These are phyloP conservation scores for Lipomyces oligophaga DNA, from an alignment of 805 yeast species.

Conservation along the genomic window DNA sequence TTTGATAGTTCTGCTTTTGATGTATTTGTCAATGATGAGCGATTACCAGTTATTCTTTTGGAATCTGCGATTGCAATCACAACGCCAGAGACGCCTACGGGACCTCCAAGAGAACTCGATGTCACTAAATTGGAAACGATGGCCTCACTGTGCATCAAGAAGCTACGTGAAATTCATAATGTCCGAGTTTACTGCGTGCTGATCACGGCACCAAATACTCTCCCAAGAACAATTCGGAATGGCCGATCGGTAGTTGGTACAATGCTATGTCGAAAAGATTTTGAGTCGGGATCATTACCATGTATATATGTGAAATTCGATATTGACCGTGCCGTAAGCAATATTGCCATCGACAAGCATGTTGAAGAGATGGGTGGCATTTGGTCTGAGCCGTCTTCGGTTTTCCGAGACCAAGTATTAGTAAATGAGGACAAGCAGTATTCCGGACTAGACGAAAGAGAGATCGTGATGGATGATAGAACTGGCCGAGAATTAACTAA, in stretches of 20 bases:
- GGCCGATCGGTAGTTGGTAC: constrained; percentile 93
- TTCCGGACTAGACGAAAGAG: constrained; percentile 77
- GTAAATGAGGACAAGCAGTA: constrained; percentile 66
- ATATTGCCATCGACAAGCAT: constrained; percentile 45
- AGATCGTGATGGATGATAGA: constrained; percentile 70
- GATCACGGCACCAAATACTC: constrained; percentile 71
- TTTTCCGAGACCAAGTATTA: constrained; percentile 57
- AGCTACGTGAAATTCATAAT: constrained; percentile 56
- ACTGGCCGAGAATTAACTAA: constrained; percentile 70
- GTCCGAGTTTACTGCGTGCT: constrained; percentile 78
- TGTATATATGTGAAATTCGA: constrained; percentile 80
- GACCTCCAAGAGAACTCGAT: constrained; percentile 36
- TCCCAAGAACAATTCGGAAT: constrained; percentile 78
- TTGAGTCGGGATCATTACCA: constrained; percentile 72
- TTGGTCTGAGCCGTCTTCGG: constrained; percentile 75
- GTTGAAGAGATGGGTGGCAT: constrained; percentile 76
- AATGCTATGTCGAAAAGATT: constrained; percentile 72
- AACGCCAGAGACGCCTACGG: constrained; percentile 29
- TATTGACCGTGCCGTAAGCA: constrained; percentile 56
- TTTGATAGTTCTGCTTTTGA: constrained; percentile 93
- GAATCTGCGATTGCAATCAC: constrained; percentile 60
- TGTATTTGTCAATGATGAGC: constrained; percentile 69
- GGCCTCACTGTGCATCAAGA: constrained; percentile 46
- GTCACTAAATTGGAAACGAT: constrained; percentile 47
- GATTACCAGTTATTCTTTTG: constrained; percentile 76